Evolutionary conservation across 2,329 filamentous ascomycete genomes (phyloP), one percentile per base, ranked within the genome.

Genomic region (Clonostachys rosea): DNA sequence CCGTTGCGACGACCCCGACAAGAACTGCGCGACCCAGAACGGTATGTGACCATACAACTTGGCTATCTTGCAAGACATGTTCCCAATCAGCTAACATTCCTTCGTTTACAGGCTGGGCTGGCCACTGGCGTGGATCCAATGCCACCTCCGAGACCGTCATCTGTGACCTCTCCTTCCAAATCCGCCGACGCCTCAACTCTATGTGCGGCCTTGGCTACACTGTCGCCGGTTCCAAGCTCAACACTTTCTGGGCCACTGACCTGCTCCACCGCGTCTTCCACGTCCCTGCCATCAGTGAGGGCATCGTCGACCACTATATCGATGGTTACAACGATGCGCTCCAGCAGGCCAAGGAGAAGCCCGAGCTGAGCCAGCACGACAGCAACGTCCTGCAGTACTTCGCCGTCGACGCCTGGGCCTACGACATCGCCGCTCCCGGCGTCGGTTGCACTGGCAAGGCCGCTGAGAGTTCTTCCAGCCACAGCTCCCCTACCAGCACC

Each of bases 71-170:
- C 24, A 30, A 30, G 24, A 36, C 33, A 14, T 43, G 20, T 42
- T 41, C 12, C 34, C 11, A 2, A 1, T 2, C 1, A 4, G 0
- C 24, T 30, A 10, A 30, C 24, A 30, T 30, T 30, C 24, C 9
- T 30, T 30, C 24, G 9, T 30, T 4, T 10, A 44, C 39, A 86
- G 82, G 69, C 45, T 87, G 78, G 76, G 84, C 71, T 42, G 84
- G 84, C 34, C 84, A 88, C 68, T 86, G 78, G 78, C 79, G 85
- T 47, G 84, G 84, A 40, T 57, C 62, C 24, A 87, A 87, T 50
- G 83, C 75, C 3, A 81, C 82, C 4, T 64, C 72, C 1, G 83
- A 88, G 63, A 88, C 84, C 3, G 84, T 87, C 53, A 87, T 88
- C 62, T 88, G 84, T 64, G 73, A 75, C 6, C 68, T 78, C 2